A percentile compares a stretch with the other conserved stretches of the same genome.
Evolutionary conservation across 331 rosid genomes (phyloP).

Genomic region (Quercus lobata): DNA sequence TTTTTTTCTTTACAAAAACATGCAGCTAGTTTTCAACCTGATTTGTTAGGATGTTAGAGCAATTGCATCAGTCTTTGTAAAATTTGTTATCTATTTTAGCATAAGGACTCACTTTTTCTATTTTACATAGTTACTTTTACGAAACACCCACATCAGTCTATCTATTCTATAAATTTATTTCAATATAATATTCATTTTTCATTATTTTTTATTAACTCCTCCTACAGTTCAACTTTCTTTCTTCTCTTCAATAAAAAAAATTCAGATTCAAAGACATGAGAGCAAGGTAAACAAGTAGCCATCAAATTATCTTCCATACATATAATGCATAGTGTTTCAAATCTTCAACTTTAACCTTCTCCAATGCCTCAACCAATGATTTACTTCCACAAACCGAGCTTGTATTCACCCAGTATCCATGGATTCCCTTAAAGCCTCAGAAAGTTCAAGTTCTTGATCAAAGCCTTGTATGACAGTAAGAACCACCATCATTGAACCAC

Average conservation of each 20-base stretch:
- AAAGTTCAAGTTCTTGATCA: background rate
- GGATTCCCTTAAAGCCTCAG: background rate
- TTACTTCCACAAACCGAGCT: background rate
- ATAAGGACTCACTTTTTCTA: no score
- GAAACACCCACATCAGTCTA: no score
- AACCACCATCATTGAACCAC: background rate
- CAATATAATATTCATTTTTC: no score
- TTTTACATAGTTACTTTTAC: no score
- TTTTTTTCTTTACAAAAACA: background rate
- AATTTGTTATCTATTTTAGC: no score
- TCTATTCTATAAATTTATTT: no score
- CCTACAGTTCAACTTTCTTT: no score
- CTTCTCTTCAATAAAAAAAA: no score
- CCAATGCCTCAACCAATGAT: background rate
- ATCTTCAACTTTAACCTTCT: conserved; percentile 9
- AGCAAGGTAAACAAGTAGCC: conserved; percentile 13
- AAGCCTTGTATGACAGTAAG: background rate
- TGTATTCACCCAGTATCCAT: no score
- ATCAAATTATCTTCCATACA: conserved; percentile 19
- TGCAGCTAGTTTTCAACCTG: background rate
- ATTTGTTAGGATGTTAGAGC: background rate
- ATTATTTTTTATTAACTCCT: no score
- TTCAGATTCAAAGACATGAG: conserved; percentile 3
- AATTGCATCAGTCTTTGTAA: no score
- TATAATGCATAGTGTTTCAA: background rate